Conservation (phyloP, 2,329 filamentous ascomycete genomes). For the Juglanconis oblonga region DNA sequence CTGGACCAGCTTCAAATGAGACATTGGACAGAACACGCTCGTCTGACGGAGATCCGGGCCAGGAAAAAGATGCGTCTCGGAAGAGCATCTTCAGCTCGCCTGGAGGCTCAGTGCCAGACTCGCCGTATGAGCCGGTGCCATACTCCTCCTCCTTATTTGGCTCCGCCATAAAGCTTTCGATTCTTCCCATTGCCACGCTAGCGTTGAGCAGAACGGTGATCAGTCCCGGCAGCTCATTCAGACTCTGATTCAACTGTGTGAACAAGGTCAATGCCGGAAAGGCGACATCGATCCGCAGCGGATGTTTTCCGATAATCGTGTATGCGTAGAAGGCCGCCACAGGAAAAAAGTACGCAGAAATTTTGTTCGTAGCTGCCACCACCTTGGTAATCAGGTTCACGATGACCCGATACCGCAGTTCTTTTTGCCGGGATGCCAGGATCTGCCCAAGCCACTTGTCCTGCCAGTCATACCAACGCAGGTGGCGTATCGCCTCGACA, state of each 20-base stretch:
- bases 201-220: conserved; percentile 78
- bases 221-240: conserved; percentile 72
- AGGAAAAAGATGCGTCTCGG: conserved; percentile 68
- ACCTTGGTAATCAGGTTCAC: conserved; percentile 60
- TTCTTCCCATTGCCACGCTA: conserved; percentile 75
- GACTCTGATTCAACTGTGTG: conserved; percentile 66
- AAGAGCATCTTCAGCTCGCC: conserved; percentile 48
- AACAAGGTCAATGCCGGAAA: conserved; percentile 86
- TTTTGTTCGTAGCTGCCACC: conserved; percentile 67
- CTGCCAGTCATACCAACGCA: conserved; percentile 83
- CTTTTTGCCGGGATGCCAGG: conserved; percentile 63
- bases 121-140: conserved; percentile 28
- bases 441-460: conserved; percentile 69
- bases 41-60: conserved; percentile 60
- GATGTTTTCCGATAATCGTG: conserved; percentile 65
- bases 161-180: conserved; percentile 84
- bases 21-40: conserved; percentile 49
- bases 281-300: conserved; percentile 74
- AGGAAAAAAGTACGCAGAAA: conserved; percentile 73
- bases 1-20: conserved; percentile 43
- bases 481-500: conserved; percentile 78
- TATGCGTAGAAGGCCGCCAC: conserved; percentile 80
- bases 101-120: conserved; percentile 15
- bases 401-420: conserved; percentile 63
- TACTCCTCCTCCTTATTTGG: conserved; percentile 65